Conservation (phyloP, 495 filamentous ascomycete species). For the Lentithecium fluviatile region DNA sequence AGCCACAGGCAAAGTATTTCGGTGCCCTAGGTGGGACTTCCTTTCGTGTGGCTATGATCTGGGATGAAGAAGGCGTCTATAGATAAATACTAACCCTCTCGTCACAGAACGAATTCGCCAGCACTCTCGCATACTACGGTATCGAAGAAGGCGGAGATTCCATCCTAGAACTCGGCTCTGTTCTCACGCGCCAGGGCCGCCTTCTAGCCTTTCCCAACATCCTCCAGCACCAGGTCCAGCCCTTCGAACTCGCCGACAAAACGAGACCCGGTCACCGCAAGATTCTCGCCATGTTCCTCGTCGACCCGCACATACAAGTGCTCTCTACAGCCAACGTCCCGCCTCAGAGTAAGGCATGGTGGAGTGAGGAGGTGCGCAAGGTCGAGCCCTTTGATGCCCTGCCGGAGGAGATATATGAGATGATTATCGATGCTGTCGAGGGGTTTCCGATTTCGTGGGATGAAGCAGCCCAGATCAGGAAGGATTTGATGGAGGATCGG, state of each 20-base stretch:
- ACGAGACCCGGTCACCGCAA: conserved; percentile 37
- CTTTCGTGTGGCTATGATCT: neutral
- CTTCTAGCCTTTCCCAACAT: conserved; percentile 38
- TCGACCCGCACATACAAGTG: conserved; percentile 36
- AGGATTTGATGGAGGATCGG: too few species aligned
- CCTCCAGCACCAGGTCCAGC: conserved; percentile 35
- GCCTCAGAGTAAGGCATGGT: conserved; percentile 33
- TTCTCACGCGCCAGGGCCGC: conserved; percentile 27
- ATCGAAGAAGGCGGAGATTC: neutral
- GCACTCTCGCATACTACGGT: neutral
- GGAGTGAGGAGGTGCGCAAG: neutral
- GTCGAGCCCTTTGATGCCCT: too few species aligned
- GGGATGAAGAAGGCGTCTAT: neutral
- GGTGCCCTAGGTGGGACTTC: neutral
- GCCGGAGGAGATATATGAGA: too few species aligned
- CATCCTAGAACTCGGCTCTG: conserved; percentile 1
- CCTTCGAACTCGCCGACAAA: conserved; percentile 35
- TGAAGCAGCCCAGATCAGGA: too few species aligned
- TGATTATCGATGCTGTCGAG: too few species aligned
- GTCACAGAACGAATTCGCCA: neutral
- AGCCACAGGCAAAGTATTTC: neutral
- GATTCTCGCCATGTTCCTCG: conserved; percentile 38
- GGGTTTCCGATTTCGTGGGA: too few species aligned
- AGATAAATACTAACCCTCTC: neutral
- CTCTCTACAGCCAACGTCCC: conserved; percentile 26